Base-by-base conservation (phyloP, 495 filamentous ascomycete genomes). In the Beverwykella pulmonaria region DNA sequence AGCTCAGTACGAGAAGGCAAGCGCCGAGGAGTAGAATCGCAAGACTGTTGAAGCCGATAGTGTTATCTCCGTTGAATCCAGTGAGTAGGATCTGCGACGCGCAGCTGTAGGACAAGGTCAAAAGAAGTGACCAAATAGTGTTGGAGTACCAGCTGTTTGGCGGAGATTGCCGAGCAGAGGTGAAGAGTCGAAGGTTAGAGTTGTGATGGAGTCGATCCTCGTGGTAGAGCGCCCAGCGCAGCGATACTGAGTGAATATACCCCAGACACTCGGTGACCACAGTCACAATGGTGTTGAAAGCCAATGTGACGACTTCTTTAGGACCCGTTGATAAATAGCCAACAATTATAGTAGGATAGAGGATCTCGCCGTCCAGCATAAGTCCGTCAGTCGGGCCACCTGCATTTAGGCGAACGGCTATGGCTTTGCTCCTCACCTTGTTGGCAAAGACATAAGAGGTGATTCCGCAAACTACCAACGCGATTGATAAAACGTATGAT, bases 141-240 rank as follows among this genome's bases (percentile, higher is more conserved):
- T 79, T 80, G n/a, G 73, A 58, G 26, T 74, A 68, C 52, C 60
- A 65, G 6, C 63, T 57, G 65, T 78, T 78, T 7, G 75, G 65
- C 26, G 34, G 23, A 12, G 48, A 67, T 7, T 48, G 23, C 17
- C 41, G 19, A 29, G 74, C 62, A 26, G 67, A 72, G 34, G 74
- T 76, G 44, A 79, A 70, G 1, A 82, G 73, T 9, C 79, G 75
- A 9, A 80, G 70, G 58, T 81, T 82, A 9, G 79, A 78, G 69
- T 79, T 81, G 75, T 73, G 77, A 9, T 73, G 68, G 23, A 82
- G 73, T n/a, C 74, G 74, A 17, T 69, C 71, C 53, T 82, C 79
- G 32, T 70, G 73, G 36, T 76, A 77, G 14, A 82, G 71, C 1
- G 78, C 65, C 79, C 79, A 82, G 23, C 79, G 77, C 14, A 80